Evolutionary conservation across 345 rosid species (phyloP), one percentile per base, ranked within the genome.

Genomic region (Sisymbrium irio): DNA sequence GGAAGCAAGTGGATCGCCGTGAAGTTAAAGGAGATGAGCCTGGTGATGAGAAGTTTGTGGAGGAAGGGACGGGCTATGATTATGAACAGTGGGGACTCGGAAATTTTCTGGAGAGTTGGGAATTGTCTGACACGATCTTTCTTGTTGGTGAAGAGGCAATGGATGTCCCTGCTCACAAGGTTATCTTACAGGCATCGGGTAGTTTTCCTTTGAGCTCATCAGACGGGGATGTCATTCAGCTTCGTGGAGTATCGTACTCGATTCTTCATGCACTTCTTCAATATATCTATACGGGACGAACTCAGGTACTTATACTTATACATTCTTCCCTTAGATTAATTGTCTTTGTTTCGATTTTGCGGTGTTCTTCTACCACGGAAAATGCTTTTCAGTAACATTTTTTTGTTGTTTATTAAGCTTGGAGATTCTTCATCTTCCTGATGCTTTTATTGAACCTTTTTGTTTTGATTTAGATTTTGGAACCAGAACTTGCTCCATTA

Each of bases 81-180:
- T 84, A 76, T 78, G 93, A 85, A 36, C 84, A 85, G 62, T 92
- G 96, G 97, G 99, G 98, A 6, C 93, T 88, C 19, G 83, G 82
- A 60, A 83, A 85, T 81, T 90, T 88, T 82, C 86, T 92, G 35
- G 98, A 90, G 93, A 83, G 88, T 70, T 81, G 89, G 91, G 89
- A 92, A 57, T 74, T 95, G 33, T 85, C 91, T 25, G 98, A 95
- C 71, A 69, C 83, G 62, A 55, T 82, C 64, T 92, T 95, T 80
- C 40, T 86, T 67, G 92, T 88, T 72, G 98, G 91, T 39, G 69
- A 62, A 67, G 91, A 87, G 35, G 89, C 79, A 81, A 83, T 81
- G 64, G 78, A 39, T 71, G 87, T 92, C 30, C 99, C 98, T 57
- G 94, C 91, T 54, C 99, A 95, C 78, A 85, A 87, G 84, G 85